Evolutionary conservation across 1,284 basidiomycete species (phyloP).

Genomic region (Kalmanozyma brasiliensis): DNA sequence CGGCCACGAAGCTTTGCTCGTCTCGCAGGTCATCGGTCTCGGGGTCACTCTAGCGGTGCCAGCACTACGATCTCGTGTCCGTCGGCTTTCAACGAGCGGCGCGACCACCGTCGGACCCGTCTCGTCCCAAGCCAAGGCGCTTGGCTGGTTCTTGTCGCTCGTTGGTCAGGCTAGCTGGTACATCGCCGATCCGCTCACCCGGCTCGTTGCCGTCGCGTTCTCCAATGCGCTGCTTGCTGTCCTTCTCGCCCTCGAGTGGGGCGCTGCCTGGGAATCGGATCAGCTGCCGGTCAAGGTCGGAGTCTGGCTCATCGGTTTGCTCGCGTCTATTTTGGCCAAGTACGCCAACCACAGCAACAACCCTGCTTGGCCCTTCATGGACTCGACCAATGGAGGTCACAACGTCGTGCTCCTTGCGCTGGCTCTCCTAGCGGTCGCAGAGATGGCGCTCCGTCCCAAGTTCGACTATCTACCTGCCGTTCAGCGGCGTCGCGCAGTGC

Average conservation of each 20-base stretch:
- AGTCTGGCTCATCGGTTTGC: constrained; percentile 57
- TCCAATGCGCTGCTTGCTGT: constrained; percentile 47
- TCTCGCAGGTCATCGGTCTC: constrained; percentile 54
- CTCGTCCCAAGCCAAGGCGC: constrained; percentile 23
- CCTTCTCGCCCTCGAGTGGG: constrained; percentile 54
- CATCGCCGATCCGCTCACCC: constrained; percentile 30
- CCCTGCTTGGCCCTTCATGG: constrained; percentile 62
- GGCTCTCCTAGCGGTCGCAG: constrained; percentile 33
- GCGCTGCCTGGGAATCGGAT: constrained; percentile 55
- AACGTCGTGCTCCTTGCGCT: constrained; percentile 47
- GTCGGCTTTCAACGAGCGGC: constrained; percentile 16
- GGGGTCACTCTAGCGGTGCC: constrained; percentile 36
- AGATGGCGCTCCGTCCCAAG: constrained; percentile 26
- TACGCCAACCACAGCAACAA: constrained; percentile 65
- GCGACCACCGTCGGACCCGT: constrained; percentile 26
- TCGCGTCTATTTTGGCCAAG: constrained; percentile 54
- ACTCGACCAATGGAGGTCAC: constrained; percentile 59
- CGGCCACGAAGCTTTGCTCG: constrained; percentile 59
- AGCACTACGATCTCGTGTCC: constrained; percentile 27
- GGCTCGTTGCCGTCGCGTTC: constrained; percentile 47
- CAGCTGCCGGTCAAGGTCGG: constrained; percentile 38
- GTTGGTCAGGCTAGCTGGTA: constrained; percentile 48
- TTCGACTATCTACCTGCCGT: constrained; percentile 22
- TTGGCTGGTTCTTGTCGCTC: constrained; percentile 45
- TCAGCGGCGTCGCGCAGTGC: constrained; percentile 27